Conservation (phyloP, 441 rosid species). For the Erodium chrysanthum region DNA sequence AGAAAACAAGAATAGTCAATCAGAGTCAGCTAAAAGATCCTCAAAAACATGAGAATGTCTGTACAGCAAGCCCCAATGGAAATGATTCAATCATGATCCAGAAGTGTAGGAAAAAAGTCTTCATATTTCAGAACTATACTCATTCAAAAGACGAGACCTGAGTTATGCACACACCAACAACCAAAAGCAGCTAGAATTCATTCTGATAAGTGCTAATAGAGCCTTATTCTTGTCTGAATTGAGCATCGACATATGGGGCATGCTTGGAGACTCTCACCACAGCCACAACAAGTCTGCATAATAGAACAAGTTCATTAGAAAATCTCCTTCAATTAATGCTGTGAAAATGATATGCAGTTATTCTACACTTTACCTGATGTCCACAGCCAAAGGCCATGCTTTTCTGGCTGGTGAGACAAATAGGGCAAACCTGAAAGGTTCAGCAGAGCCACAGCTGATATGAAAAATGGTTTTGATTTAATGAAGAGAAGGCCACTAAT, state of each 20-base stretch:
- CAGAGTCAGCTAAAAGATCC: too few species aligned
- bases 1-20: too few species aligned
- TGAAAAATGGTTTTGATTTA: too few species aligned
- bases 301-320: not conserved
- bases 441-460: not conserved
- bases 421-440: slow-evolving; percentile 46
- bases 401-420: slow-evolving; percentile 44
- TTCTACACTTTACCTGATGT: slow-evolving; percentile 41
- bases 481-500: too few species aligned
- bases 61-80: too few species aligned
- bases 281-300: slow-evolving; percentile 70
- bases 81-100: too few species aligned
- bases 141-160: not conserved
- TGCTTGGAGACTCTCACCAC: slow-evolving; percentile 58
- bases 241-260: slow-evolving; percentile 81
- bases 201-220: slow-evolving; percentile 31
- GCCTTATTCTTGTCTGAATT: slow-evolving; percentile 71
- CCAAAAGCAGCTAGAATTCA: not conserved
- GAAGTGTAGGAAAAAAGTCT: too few species aligned
- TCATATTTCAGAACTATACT: too few species aligned
- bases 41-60: too few species aligned
- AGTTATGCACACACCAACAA: not conserved
- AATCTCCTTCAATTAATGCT: not conserved
- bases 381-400: slow-evolving; percentile 72
- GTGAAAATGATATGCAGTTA: not conserved